Evolutionary conservation across 345 rosid genomes (phyloP).

Genomic region (Lepidium didymum): DNA sequence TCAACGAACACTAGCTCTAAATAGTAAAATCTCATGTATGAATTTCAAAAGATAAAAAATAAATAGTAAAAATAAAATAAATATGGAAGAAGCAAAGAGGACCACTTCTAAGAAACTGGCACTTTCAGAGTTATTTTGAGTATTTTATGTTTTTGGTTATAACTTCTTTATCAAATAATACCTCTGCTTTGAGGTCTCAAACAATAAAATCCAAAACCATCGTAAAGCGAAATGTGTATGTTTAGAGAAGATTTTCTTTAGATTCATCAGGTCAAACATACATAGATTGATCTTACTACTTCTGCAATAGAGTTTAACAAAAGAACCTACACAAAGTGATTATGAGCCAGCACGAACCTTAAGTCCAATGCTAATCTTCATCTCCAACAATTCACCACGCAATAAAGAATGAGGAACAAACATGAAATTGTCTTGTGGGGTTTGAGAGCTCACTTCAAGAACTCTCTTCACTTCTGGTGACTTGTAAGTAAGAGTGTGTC

Average conservation of each 20-base stretch:
- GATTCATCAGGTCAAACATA: neutral
- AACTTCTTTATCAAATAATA: conserved; percentile 8
- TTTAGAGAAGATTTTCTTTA: neutral
- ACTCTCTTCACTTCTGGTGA: neutral
- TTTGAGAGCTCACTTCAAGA: neutral
- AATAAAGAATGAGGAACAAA: neutral
- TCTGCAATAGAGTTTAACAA: neutral
- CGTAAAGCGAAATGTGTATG: no score
- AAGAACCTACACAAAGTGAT: conserved; percentile 8
- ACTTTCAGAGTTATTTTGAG: conserved; percentile 1
- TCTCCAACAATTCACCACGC: neutral
- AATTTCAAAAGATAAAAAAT: neutral
- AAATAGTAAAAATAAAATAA: neutral
- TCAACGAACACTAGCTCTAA: conserved; percentile 20
- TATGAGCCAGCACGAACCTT: neutral
- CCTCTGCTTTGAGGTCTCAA: neutral
- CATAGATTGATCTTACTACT: neutral
- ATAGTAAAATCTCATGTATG: conserved; percentile 11
- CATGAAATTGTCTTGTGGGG: neutral
- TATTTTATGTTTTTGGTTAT: conserved; percentile 3
- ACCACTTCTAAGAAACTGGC: conserved; percentile 13
- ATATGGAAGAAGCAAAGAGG: neutral
- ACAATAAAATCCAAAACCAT: no score
- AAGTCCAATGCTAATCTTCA: neutral
- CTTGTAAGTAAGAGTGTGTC: neutral